A percentile compares a stretch with the other conserved stretches of the same genome.
These are phyloP conservation scores for Ogataea henricii DNA, from an alignment of 805 yeast genomes.

Conservation along the genomic window DNA sequence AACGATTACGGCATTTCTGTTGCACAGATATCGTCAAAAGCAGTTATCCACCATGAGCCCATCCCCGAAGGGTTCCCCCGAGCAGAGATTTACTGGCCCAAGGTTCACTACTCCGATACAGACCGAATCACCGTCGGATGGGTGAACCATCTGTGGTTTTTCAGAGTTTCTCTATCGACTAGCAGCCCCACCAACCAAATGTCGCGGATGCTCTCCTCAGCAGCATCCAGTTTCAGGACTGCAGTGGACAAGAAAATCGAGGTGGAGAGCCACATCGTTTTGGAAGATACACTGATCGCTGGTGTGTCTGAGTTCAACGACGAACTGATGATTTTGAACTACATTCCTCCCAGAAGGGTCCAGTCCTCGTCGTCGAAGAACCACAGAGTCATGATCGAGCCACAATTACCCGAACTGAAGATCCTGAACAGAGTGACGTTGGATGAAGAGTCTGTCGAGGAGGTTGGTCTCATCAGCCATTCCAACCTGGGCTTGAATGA, in stretches of 20 bases:
- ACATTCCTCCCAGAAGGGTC: constrained; percentile 40
- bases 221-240: constrained; percentile 54
- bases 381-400: constrained; percentile 19
- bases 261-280: constrained; percentile 48
- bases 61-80: constrained; percentile 59
- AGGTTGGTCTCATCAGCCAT: constrained; percentile 60
- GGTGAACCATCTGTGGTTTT: constrained; percentile 77
- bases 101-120: constrained; percentile 63
- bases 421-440: constrained; percentile 66
- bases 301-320: constrained; percentile 80
- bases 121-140: constrained; percentile 78
- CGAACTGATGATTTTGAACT: constrained; percentile 60
- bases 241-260: constrained; percentile 44
- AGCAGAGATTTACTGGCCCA: constrained; percentile 84
- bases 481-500: constrained; percentile 75
- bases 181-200: constrained; percentile 19
- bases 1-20: constrained; percentile 78
- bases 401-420: constrained; percentile 70
- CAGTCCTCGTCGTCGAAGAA: not conserved
- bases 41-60: constrained; percentile 51
- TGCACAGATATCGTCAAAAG: constrained; percentile 56
- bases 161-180: constrained; percentile 20
- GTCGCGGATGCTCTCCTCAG: constrained; percentile 49
- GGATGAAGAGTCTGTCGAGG: constrained; percentile 78
- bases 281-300: constrained; percentile 59